phyloP scores from a whole-genome alignment of 176 grass and related monocot species.

The Rhipidocladum racemiflorum region DNA sequence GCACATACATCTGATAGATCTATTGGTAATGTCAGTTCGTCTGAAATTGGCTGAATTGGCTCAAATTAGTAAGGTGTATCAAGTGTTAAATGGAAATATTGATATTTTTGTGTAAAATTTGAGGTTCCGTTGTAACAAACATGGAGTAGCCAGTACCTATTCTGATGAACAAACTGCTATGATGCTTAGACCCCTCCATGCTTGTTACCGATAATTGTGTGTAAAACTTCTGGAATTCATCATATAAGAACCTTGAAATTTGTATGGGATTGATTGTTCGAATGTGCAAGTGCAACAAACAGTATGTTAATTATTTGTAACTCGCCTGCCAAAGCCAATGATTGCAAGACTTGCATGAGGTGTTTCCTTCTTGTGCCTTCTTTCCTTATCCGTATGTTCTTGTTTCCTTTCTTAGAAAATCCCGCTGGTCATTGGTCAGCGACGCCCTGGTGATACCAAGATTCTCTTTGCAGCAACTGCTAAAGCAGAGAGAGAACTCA shows the following conservation, averaged over 20 bases:
- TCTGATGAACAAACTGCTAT: neutral
- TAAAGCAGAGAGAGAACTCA: conserved; percentile 87
- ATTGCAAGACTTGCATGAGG: neutral
- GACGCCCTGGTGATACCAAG: conserved; percentile 80
- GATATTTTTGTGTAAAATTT: too few species aligned
- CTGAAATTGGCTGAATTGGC: too few species aligned
- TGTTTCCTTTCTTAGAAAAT: conserved; percentile 60
- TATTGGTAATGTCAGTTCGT: too few species aligned
- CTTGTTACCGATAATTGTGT: neutral
- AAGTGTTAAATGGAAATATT: too few species aligned
- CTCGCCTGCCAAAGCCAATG: neutral
- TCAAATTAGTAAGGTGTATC: too few species aligned
- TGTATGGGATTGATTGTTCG: neutral
- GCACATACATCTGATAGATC: too few species aligned
- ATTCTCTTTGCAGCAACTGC: conserved; percentile 72
- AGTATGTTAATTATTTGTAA: neutral
- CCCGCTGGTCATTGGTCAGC: conserved; percentile 70
- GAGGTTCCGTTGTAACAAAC: too few species aligned
- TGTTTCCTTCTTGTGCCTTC: neutral
- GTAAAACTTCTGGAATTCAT: neutral
- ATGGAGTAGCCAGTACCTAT: neutral
- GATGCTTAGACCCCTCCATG: neutral
- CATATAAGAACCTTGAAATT: neutral
- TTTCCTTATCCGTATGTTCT: conserved; percentile 6
- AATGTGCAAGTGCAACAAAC: neutral